phyloP scores from a whole-genome alignment of 208 protist genomes.

The Willaertia magna region DNA sequence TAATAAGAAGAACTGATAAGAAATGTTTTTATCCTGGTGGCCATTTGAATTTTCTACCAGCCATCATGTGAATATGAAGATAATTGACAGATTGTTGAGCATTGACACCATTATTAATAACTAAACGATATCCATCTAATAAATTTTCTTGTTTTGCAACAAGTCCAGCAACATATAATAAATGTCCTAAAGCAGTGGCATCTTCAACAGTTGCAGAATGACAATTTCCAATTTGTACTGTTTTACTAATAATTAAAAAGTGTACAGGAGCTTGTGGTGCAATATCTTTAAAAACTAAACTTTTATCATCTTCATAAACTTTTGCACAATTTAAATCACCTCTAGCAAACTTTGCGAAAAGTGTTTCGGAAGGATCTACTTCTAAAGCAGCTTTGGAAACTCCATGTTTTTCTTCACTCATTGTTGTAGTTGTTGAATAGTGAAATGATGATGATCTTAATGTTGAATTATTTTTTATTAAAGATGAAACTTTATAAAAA shows the following conservation, averaged over 20 bases:
- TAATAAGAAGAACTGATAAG: not conserved
- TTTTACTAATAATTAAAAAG: constrained; percentile 25
- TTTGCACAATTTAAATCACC: constrained; percentile 11
- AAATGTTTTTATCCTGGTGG: constrained; percentile 2
- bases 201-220: constrained; percentile 9
- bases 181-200: constrained; percentile 8
- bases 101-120: constrained; percentile 25
- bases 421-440: too few species aligned
- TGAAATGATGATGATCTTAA: too few species aligned
- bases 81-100: constrained; percentile 22
- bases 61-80: not conserved
- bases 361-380: constrained; percentile 12
- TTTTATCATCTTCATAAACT: constrained; percentile 25
- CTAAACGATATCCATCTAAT: constrained; percentile 19
- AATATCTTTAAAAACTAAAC: constrained; percentile 21
- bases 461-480: too few species aligned
- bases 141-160: constrained; percentile 19
- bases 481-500: too few species aligned
- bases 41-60: not conserved
- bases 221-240: not conserved
- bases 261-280: constrained; percentile 23
- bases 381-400: not conserved
- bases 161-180: constrained; percentile 13
- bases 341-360: constrained; percentile 24
- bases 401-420: not conserved